A percentile compares a stretch with the other conserved stretches of the same genome.
Evolutionary conservation across 208 protist genomes (phyloP).

Genomic region (Angomonas deanei): DNA sequence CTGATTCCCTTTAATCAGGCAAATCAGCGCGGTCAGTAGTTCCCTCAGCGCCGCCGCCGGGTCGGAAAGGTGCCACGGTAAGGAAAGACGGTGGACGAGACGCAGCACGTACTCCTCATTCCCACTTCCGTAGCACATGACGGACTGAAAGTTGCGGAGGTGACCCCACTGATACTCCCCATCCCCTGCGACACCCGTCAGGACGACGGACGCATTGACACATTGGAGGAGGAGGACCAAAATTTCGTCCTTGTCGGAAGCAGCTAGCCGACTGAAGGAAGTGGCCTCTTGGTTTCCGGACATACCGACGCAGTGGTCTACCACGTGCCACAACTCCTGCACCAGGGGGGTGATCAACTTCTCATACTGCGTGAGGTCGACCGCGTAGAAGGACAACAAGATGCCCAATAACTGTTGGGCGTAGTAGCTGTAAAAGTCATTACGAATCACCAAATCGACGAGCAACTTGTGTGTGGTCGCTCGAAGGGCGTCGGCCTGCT

Average conservation of each 20-base stretch:
- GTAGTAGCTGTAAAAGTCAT: conserved; percentile 5
- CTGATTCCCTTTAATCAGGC: conserved; percentile 20
- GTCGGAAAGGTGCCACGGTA: conserved; percentile 25
- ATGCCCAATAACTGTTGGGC: conserved; percentile 22
- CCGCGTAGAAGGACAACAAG: conserved; percentile 20
- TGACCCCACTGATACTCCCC: background rate
- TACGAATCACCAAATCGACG: background rate
- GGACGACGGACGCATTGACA: background rate
- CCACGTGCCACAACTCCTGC: conserved; percentile 20
- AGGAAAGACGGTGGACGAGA: conserved; percentile 28
- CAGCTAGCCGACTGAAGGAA: background rate
- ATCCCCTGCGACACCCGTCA: background rate
- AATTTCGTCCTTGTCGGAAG: background rate
- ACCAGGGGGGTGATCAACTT: conserved; percentile 21
- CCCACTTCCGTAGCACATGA: conserved; percentile 14
- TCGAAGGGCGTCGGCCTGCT: background rate
- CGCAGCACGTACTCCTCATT: conserved; percentile 26
- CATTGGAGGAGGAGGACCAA: background rate
- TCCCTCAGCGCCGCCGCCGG: background rate
- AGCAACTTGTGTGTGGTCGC: background rate
- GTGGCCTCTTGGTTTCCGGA: background rate
- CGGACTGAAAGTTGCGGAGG: conserved; percentile 37
- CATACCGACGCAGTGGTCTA: conserved; percentile 23
- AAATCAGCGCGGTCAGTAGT: conserved; percentile 10
- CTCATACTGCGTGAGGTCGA: conserved; percentile 9